These are phyloP conservation scores for Cordyceps cateniannulata DNA, from an alignment of 2,329 filamentous ascomycete genomes.

Conservation along the genomic window DNA sequence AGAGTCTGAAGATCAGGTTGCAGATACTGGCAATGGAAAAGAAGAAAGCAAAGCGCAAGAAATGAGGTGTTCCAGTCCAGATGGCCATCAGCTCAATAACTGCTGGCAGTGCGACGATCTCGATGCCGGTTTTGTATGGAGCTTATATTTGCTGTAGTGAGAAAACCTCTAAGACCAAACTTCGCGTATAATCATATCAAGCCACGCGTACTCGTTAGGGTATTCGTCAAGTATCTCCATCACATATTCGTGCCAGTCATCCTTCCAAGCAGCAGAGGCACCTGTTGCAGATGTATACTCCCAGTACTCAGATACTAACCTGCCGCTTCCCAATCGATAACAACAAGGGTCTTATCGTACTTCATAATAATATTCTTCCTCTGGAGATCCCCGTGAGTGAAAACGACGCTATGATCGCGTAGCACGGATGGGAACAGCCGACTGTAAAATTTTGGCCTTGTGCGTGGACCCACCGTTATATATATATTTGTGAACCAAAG, in stretches of 20 bases:
- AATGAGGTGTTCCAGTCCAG: no score
- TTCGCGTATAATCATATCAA: constrained; percentile 15
- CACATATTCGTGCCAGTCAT: constrained; percentile 20
- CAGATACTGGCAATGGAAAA: no score
- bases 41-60: no score
- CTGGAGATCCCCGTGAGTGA: constrained; percentile 19
- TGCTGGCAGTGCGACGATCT: no score
- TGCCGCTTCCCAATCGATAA: constrained; percentile 20
- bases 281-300: constrained; percentile 18
- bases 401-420: constrained; percentile 12
- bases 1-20: no score
- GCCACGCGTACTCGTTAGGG: constrained; percentile 17
- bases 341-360: constrained; percentile 12
- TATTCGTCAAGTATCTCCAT: constrained; percentile 16
- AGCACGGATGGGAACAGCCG: not conserved
- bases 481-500: constrained; percentile 14
- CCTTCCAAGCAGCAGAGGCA: constrained; percentile 15
- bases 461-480: constrained; percentile 12
- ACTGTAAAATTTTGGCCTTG: constrained; percentile 1
- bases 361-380: constrained; percentile 18
- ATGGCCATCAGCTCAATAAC: no score
- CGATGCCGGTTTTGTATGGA: no score
- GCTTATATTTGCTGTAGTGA: no score
- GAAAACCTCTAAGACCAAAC: constrained; percentile 13
- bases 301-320: constrained; percentile 21